These are phyloP conservation scores for Eragrostis tef DNA, from an alignment of 202 grass and related monocot genomes.

Conservation along the genomic window DNA sequence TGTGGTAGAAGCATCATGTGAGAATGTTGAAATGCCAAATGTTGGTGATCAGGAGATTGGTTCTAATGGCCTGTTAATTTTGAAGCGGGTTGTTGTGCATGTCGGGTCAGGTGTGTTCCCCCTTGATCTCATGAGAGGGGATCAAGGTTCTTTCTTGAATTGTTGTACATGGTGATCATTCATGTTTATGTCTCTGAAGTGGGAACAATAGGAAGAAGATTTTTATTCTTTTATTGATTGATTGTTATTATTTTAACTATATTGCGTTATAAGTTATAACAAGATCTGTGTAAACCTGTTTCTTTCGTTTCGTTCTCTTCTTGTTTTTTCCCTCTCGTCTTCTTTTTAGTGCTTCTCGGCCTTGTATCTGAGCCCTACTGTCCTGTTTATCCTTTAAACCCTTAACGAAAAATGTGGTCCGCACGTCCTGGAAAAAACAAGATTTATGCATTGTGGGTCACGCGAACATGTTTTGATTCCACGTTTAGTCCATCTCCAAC, in stretches of 20 bases:
- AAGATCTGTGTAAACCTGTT: too few species aligned
- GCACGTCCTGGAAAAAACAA: too few species aligned
- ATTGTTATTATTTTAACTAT: background rate
- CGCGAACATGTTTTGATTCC: too few species aligned
- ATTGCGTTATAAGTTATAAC: background rate
- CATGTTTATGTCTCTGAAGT: background rate
- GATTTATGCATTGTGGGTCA: too few species aligned
- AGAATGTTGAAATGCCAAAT: background rate
- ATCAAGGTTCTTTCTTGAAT: conserved; percentile 3
- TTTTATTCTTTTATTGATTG: background rate
- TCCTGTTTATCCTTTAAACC: too few species aligned
- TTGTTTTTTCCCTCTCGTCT: too few species aligned
- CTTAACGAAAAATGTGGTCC: too few species aligned
- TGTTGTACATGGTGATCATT: background rate
- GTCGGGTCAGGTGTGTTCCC: background rate
- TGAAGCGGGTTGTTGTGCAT: background rate
- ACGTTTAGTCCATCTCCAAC: too few species aligned
- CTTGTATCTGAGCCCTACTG: too few species aligned
- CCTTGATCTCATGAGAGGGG: background rate
- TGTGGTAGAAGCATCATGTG: conserved; percentile 1
- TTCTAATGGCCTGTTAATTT: background rate
- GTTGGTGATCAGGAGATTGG: background rate
- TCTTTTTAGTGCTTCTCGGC: too few species aligned
- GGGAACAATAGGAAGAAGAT: background rate
- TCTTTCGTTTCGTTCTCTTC: too few species aligned